Evolutionary conservation across 164 flowering plant genomes (phyloP).

Genomic region (Vitis labrusca): DNA sequence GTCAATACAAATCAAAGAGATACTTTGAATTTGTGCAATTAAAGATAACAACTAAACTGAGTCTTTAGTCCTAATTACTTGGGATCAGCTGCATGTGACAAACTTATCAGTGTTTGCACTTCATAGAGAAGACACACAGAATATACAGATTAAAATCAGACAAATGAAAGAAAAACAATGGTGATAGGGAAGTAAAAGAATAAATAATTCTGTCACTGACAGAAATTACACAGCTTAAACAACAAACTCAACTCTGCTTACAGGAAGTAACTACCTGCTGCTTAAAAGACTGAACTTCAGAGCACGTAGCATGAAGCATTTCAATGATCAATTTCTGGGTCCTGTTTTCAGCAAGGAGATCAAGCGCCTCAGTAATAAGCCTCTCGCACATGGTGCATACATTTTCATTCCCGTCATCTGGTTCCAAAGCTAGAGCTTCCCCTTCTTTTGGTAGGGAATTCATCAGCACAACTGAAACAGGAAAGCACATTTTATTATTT

Average conservation of each 20-base stretch:
- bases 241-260: neutral
- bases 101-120: too few species aligned
- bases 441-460: constrained; percentile 11
- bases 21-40: too few species aligned
- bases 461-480: constrained; percentile 28
- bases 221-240: too few species aligned
- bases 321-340: constrained; percentile 66
- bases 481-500: neutral
- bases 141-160: too few species aligned
- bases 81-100: too few species aligned
- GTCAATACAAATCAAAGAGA: too few species aligned
- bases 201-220: too few species aligned
- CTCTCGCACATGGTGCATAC: constrained; percentile 75
- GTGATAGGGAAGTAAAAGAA: too few species aligned
- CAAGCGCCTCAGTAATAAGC: constrained; percentile 51
- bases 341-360: constrained; percentile 55
- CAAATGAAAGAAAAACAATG: too few species aligned
- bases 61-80: too few species aligned
- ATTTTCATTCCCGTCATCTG: constrained; percentile 27
- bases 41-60: too few species aligned
- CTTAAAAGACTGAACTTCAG: constrained; percentile 45
- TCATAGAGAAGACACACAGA: too few species aligned
- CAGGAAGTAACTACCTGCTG: constrained; percentile 43
- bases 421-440: constrained; percentile 22
- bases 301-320: constrained; percentile 60